A percentile compares a stretch with the other conserved stretches of the same genome.
Evolutionary conservation across 257 asterid genomes (phyloP).

Genomic region (Asclepias syriaca): DNA sequence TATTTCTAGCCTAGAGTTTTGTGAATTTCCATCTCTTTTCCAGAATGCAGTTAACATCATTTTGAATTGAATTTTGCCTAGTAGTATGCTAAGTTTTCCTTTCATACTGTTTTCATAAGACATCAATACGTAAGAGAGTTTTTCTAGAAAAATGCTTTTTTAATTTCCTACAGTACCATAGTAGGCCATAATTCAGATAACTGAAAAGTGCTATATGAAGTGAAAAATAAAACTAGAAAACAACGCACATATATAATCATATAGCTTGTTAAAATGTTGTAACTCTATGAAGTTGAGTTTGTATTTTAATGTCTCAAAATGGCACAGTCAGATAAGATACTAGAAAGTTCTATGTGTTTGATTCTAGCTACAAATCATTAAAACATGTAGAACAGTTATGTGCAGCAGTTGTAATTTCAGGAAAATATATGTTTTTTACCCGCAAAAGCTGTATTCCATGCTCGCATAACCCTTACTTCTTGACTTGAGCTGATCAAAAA

Average conservation of each 20-base stretch:
- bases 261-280: neutral
- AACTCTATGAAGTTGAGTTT: neutral
- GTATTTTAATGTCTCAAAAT: neutral
- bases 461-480: conserved; percentile 99
- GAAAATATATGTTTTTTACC: conserved; percentile 36
- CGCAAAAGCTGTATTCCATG: conserved; percentile 94
- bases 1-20: no score
- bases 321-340: neutral
- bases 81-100: no score
- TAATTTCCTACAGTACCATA: no score
- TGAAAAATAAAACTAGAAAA: neutral
- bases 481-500: conserved; percentile 97
- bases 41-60: no score
- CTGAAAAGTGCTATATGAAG: neutral
- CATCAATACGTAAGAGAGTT: no score
- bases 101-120: no score
- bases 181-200: neutral
- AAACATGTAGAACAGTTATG: neutral
- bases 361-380: no score
- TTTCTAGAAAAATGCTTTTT: no score
- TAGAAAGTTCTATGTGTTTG: neutral
- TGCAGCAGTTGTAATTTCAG: neutral
- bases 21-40: no score
- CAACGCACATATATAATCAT: neutral
- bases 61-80: no score